Evolutionary conservation across 139 green algal species (phyloP).

Genomic region (Micractinium sp.): DNA sequence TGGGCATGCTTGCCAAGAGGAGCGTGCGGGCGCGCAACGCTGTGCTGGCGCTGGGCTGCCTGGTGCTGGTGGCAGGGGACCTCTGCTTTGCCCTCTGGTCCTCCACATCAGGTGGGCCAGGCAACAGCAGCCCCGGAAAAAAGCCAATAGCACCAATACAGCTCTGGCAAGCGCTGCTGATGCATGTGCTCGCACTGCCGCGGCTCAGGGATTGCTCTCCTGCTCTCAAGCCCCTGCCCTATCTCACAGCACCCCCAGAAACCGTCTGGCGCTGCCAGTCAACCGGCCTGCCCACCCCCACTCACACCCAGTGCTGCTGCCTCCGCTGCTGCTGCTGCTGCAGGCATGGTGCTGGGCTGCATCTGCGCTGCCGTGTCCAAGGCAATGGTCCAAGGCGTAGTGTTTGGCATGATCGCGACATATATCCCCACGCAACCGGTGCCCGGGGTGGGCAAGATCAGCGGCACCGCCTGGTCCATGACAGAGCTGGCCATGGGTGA

Average conservation of each 20-base stretch:
- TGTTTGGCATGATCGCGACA: constrained; percentile 70
- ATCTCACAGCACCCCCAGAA: too few relatives aligned
- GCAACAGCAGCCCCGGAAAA: too few relatives aligned
- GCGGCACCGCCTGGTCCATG: constrained; percentile 81
- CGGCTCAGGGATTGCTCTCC: too few relatives aligned
- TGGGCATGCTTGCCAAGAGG: constrained; percentile 59
- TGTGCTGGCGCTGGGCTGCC: constrained; percentile 73
- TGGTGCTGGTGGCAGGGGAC: constrained; percentile 70
- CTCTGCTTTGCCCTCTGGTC: constrained; percentile 54
- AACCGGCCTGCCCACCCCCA: background rate
- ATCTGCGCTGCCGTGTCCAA: constrained; percentile 81
- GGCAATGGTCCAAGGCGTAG: constrained; percentile 79
- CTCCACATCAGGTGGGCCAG: constrained; percentile 26
- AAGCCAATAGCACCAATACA: too few relatives aligned
- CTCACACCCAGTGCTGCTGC: background rate
- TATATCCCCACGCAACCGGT: constrained; percentile 70
- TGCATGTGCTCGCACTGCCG: too few relatives aligned
- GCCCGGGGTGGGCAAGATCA: constrained; percentile 73
- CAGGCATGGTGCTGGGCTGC: constrained; percentile 78
- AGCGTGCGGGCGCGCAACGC: constrained; percentile 66
- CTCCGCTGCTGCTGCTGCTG: background rate
- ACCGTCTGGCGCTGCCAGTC: background rate
- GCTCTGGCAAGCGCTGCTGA: too few relatives aligned
- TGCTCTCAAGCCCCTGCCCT: background rate
- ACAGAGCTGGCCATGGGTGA: constrained; percentile 6